These are phyloP conservation scores for Ramaria sp. DNA, from an alignment of 768 basidiomycete species.

Conservation along the genomic window DNA sequence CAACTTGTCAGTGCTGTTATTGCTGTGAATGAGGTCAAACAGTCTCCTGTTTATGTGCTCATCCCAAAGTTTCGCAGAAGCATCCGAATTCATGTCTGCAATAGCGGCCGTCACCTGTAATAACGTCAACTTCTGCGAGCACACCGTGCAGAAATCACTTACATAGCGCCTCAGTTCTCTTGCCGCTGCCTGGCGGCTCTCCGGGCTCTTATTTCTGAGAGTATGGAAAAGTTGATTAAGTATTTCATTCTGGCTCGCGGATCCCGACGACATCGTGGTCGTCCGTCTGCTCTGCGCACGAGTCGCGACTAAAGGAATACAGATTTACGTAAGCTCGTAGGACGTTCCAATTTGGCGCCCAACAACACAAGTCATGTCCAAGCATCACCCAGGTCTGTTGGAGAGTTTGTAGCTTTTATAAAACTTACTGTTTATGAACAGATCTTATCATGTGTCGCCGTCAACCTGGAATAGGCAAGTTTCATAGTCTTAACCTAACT, in stretches of 20 bases:
- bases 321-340: not conserved
- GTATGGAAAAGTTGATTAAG: slow-evolving; percentile 58
- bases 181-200: slow-evolving; percentile 58
- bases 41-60: slow-evolving; percentile 70
- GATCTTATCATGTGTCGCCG: slow-evolving; percentile 98
- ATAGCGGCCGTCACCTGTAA: slow-evolving; percentile 59
- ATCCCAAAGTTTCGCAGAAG: slow-evolving; percentile 75
- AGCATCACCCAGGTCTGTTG: slow-evolving; percentile 71
- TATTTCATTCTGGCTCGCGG: slow-evolving; percentile 27
- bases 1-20: slow-evolving; percentile 65
- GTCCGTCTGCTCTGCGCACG: not conserved
- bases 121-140: not conserved
- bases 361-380: slow-evolving; percentile 47
- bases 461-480: slow-evolving; percentile 90
- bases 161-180: slow-evolving; percentile 68
- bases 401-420: not conserved
- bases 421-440: slow-evolving; percentile 18
- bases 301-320: no score
- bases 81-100: slow-evolving; percentile 74
- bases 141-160: slow-evolving; percentile 17
- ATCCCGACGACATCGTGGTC: slow-evolving; percentile 10
- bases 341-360: no score
- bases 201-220: slow-evolving; percentile 52
- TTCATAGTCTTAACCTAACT: not conserved
- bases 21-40: slow-evolving; percentile 77